phyloP scores from a whole-genome alignment of 306 rosid species.

The Lagenaria siceraria region DNA sequence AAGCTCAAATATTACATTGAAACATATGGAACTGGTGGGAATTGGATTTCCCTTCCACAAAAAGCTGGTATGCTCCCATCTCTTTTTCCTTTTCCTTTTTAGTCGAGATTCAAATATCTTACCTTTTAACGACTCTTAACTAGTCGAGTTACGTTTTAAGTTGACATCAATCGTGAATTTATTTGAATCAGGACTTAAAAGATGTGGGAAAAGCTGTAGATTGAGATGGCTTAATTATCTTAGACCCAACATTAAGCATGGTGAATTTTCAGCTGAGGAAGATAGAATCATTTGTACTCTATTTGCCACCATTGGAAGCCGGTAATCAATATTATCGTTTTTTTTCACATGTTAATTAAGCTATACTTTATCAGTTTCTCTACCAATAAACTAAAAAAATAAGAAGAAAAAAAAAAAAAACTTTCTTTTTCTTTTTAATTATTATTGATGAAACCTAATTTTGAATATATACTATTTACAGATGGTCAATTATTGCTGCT shows the following conservation, averaged over 20 bases:
- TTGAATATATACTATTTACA: neutral
- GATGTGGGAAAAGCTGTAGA: slow-evolving; percentile 96
- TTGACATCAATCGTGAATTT: neutral
- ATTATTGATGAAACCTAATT: neutral
- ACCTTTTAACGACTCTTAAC: neutral
- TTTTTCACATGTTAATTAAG: too few relatives aligned
- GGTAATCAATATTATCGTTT: too few relatives aligned
- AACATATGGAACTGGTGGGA: slow-evolving; percentile 81
- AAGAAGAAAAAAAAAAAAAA: too few relatives aligned
- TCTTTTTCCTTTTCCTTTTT: neutral
- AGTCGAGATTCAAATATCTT: neutral
- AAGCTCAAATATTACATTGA: slow-evolving; percentile 67
- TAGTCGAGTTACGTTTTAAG: neutral
- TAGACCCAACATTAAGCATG: slow-evolving; percentile 87
- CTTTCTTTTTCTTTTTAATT: too few relatives aligned
- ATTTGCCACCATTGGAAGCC: slow-evolving; percentile 80
- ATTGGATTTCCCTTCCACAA: slow-evolving; percentile 92
- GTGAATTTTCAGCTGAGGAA: slow-evolving; percentile 88
- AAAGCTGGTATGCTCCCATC: slow-evolving; percentile 48
- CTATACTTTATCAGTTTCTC: too few relatives aligned
- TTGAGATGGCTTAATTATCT: slow-evolving; percentile 95
- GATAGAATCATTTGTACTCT: slow-evolving; percentile 77
- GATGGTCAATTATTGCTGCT: slow-evolving; percentile 95
- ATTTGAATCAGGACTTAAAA: slow-evolving; percentile 53
- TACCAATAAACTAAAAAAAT: too few relatives aligned